A percentile compares a stretch with the other conserved stretches of the same genome.
Conservation (phyloP, 345 rosid genomes). For the Clarkia xantiana region DNA sequence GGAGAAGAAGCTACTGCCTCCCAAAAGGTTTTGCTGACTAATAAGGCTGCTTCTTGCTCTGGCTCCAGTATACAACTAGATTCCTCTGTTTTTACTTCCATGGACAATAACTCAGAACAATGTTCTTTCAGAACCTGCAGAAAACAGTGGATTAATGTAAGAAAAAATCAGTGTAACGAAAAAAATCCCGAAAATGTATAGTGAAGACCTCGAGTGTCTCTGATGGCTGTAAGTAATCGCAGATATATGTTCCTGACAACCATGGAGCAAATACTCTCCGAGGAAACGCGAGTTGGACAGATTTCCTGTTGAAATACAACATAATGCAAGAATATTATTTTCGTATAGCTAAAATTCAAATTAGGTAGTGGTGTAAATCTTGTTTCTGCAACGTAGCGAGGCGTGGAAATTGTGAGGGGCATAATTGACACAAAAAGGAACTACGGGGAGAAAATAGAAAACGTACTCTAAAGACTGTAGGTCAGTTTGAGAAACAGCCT, state of each 20-base stretch:
- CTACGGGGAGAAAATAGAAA: conserved; percentile 1
- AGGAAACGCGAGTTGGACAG: conserved; percentile 46
- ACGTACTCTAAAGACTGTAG: conserved; percentile 43
- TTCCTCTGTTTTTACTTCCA: conserved; percentile 38
- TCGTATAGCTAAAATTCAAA: no score
- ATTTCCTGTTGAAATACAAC: conserved; percentile 30
- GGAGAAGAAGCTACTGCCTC: conserved; percentile 24
- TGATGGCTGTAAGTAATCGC: conserved; percentile 70
- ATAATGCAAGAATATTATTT: no score
- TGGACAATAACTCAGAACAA: conserved; percentile 66
- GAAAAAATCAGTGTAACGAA: neutral
- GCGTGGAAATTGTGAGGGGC: no score
- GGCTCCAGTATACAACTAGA: conserved; percentile 36
- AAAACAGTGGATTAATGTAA: neutral
- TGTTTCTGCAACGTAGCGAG: neutral
- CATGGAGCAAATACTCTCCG: conserved; percentile 77
- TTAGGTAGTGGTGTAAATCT: no score
- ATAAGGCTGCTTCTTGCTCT: conserved; percentile 36
- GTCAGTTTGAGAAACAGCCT: conserved; percentile 27
- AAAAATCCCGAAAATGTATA: neutral
- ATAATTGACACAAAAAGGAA: neutral
- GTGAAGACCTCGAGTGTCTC: conserved; percentile 66
- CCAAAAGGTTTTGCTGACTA: conserved; percentile 49
- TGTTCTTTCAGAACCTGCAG: conserved; percentile 66
- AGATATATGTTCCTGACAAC: conserved; percentile 42